Conservation (phyloP, 2,329 filamentous ascomycete species). For the Tolypocladium ophioglossoides region DNA sequence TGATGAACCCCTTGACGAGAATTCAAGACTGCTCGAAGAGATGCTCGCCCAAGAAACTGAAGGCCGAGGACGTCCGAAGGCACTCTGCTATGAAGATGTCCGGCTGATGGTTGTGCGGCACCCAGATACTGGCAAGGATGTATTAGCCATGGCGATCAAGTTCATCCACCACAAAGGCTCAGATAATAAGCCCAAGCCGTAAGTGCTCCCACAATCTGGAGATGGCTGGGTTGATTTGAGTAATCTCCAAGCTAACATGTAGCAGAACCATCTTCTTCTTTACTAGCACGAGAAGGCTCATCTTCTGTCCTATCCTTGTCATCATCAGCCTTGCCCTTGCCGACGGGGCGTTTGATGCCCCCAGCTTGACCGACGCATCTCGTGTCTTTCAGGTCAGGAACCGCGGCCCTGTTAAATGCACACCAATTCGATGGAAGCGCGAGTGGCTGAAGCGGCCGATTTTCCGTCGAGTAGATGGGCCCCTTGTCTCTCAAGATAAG, state of each 20-base stretch:
- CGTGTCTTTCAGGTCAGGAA: too few relatives aligned
- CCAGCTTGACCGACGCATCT: too few relatives aligned
- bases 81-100: slow-evolving; percentile 19
- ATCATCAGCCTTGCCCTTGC: too few relatives aligned
- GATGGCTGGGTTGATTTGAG: not conserved
- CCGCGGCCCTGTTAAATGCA: too few relatives aligned
- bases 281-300: slow-evolving; percentile 11
- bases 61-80: slow-evolving; percentile 12
- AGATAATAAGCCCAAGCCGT: slow-evolving; percentile 19
- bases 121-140: slow-evolving; percentile 8
- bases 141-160: slow-evolving; percentile 18
- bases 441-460: too few relatives aligned
- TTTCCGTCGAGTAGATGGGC: too few relatives aligned
- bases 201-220: slow-evolving; percentile 2
- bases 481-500: too few relatives aligned
- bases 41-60: slow-evolving; percentile 7
- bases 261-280: slow-evolving; percentile 18
- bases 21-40: slow-evolving; percentile 11
- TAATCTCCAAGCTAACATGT: not conserved
- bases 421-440: too few relatives aligned
- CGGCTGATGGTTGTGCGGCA: slow-evolving; percentile 17
- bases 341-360: too few relatives aligned
- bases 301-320: slow-evolving; percentile 14
- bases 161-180: slow-evolving; percentile 19
- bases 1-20: slow-evolving; percentile 11